Evolutionary conservation across 768 basidiomycete genomes (phyloP).

Genomic region (Epithele typhae): DNA sequence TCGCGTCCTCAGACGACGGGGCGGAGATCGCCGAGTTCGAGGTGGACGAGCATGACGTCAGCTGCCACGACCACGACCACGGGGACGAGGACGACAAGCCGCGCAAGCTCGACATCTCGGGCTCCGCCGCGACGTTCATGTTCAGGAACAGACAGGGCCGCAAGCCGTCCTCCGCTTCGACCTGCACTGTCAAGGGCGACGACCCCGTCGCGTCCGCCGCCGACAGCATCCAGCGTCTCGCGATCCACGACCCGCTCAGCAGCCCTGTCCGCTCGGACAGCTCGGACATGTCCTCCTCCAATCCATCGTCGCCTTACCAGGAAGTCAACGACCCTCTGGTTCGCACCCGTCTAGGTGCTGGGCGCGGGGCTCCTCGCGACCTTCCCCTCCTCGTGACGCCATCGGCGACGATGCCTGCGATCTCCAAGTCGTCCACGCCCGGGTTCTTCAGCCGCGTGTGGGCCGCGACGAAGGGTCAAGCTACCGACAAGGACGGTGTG

Average conservation of each 20-base stretch:
- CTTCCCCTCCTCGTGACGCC: neutral
- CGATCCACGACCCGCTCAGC: slow-evolving; percentile 2
- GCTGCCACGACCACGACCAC: neutral
- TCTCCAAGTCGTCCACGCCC: slow-evolving; percentile 20
- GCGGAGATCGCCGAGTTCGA: slow-evolving; percentile 19
- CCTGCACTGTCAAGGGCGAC: slow-evolving; percentile 31
- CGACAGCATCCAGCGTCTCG: slow-evolving; percentile 16
- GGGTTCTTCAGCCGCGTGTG: slow-evolving; percentile 73
- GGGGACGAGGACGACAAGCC: neutral
- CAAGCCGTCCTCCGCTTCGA: slow-evolving; percentile 33
- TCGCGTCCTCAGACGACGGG: slow-evolving; percentile 17
- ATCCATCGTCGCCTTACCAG: slow-evolving; percentile 31
- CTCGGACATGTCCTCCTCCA: slow-evolving; percentile 16
- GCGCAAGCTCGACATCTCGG: slow-evolving; percentile 3
- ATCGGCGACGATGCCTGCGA: slow-evolving; percentile 21
- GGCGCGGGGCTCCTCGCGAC: slow-evolving; percentile 28
- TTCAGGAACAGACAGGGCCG: slow-evolving; percentile 38
- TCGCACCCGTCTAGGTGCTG: slow-evolving; percentile 3
- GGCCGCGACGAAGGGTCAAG: slow-evolving; percentile 46
- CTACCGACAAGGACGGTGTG: slow-evolving; percentile 14
- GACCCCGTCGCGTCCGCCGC: slow-evolving; percentile 10
- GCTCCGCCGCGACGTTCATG: slow-evolving; percentile 10
- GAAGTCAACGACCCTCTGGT: slow-evolving; percentile 11
- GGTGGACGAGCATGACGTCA: slow-evolving; percentile 16
- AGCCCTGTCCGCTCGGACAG: slow-evolving; percentile 5